phyloP scores from a whole-genome alignment of 1,139 yeast species.

The Magnusiomyces clavatus region DNA sequence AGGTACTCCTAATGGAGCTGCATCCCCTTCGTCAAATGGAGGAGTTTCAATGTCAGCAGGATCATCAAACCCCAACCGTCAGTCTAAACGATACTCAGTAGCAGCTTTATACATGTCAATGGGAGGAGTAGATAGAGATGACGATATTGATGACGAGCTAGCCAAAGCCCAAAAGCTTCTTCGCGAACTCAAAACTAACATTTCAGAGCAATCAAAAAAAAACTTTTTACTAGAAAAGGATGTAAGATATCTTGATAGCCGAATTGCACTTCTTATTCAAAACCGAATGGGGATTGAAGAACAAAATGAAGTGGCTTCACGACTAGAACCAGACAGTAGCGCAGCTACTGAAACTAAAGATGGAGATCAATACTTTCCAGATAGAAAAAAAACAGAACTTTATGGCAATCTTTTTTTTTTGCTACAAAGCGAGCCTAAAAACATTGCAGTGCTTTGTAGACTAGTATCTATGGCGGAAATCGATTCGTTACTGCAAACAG shows the following conservation, averaged over 20 bases:
- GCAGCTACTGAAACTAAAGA: not conserved
- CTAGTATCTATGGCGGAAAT: conserved; percentile 36
- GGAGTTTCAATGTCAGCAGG: not conserved
- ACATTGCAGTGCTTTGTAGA: conserved; percentile 34
- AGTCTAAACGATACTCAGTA: conserved; percentile 32
- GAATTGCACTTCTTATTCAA: conserved; percentile 37
- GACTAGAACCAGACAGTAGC: conserved; percentile 24
- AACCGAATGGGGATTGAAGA: conserved; percentile 36
- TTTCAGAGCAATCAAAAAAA: conserved; percentile 34
- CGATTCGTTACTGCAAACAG: conserved; percentile 36
- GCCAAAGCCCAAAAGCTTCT: conserved; percentile 33
- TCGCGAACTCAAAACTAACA: conserved; percentile 31
- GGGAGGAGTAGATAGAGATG: conserved; percentile 34
- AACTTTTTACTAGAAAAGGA: conserved; percentile 37
- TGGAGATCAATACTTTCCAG: conserved; percentile 22
- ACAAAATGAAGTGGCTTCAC: conserved; percentile 32
- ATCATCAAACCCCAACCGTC: conserved; percentile 22
- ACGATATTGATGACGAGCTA: conserved; percentile 34
- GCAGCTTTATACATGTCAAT: conserved; percentile 34
- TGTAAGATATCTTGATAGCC: conserved; percentile 35
- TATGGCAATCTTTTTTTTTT: conserved; percentile 36
- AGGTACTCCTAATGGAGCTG: not conserved
- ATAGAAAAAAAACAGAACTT: conserved; percentile 27
- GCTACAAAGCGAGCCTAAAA: conserved; percentile 36
- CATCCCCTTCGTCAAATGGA: not conserved